Percentiles rank a stretch among this genome's conserved stretches.
These are phyloP conservation scores for Clonostachys solani DNA, from an alignment of 2,329 filamentous ascomycete species.

Conservation along the genomic window DNA sequence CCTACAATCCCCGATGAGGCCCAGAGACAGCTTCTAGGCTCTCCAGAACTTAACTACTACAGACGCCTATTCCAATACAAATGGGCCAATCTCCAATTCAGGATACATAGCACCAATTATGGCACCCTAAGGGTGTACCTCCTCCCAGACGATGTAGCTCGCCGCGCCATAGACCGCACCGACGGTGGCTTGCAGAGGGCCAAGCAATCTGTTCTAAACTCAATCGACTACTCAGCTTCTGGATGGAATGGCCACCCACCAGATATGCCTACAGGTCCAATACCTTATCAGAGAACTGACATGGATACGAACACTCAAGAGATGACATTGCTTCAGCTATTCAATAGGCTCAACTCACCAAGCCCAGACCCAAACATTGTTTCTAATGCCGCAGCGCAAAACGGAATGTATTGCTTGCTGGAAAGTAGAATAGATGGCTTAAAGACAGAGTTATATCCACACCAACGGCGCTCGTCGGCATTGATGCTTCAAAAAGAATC, in stretches of 20 bases:
- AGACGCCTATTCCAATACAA: conserved; percentile 21
- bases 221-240: conserved; percentile 49
- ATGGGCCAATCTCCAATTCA: conserved; percentile 42
- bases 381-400: conserved; percentile 41
- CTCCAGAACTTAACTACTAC: conserved; percentile 13
- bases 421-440: conserved; percentile 50
- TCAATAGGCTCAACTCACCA: conserved; percentile 71
- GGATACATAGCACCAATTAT: neutral
- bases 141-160: conserved; percentile 61
- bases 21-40: conserved; percentile 19
- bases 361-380: conserved; percentile 47
- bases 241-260: conserved; percentile 47
- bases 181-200: conserved; percentile 35
- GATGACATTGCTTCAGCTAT: conserved; percentile 61
- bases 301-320: conserved; percentile 18
- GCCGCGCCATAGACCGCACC: conserved; percentile 44
- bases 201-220: conserved; percentile 41
- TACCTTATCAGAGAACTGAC: neutral
- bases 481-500: conserved; percentile 81
- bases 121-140: conserved; percentile 49
- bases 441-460: conserved; percentile 64
- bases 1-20: conserved; percentile 9
- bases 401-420: conserved; percentile 53
- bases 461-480: conserved; percentile 76
- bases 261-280: conserved; percentile 27